These are phyloP conservation scores for Gilbertella persicaria DNA, from an alignment of 371 early-diverging fungal species.

Conservation along the genomic window DNA sequence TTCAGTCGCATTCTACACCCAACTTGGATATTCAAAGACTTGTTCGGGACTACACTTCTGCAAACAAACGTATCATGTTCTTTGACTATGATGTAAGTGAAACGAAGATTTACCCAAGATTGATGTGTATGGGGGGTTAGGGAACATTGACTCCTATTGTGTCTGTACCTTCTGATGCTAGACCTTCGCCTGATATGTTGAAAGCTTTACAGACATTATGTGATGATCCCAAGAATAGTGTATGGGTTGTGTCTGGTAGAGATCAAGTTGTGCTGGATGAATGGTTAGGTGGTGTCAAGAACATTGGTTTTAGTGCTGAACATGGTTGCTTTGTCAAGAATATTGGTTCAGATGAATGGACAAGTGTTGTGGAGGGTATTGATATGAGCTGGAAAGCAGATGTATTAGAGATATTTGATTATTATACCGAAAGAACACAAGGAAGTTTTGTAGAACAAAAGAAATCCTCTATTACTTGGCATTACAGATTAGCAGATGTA, in stretches of 20 bases:
- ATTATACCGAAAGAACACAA: slow-evolving; percentile 90
- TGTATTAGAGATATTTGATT: slow-evolving; percentile 83
- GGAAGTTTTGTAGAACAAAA: slow-evolving; percentile 87
- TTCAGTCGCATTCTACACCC: slow-evolving; percentile 67
- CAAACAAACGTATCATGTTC: slow-evolving; percentile 71
- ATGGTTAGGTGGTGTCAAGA: slow-evolving; percentile 81
- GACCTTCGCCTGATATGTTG: slow-evolving; percentile 67
- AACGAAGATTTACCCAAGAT: neutral
- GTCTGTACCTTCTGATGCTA: slow-evolving; percentile 69
- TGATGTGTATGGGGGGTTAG: slow-evolving; percentile 17
- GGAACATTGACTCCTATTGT: slow-evolving; percentile 82
- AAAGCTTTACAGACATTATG: slow-evolving; percentile 59
- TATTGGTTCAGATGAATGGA: slow-evolving; percentile 58
- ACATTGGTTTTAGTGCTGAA: slow-evolving; percentile 78
- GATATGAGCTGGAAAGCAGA: slow-evolving; percentile 87
- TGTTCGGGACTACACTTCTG: slow-evolving; percentile 39
- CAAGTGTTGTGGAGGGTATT: slow-evolving; percentile 72
- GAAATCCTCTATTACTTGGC: slow-evolving; percentile 86
- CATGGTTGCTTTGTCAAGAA: slow-evolving; percentile 64
- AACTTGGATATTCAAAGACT: slow-evolving; percentile 50
- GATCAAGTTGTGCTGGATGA: slow-evolving; percentile 79
- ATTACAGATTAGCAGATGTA: slow-evolving; percentile 86
- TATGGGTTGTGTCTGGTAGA: slow-evolving; percentile 92
- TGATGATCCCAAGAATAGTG: slow-evolving; percentile 75
- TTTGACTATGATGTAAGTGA: slow-evolving; percentile 81